These are phyloP conservation scores for Hanseniaspora taiwanica DNA, from an alignment of 805 yeast species.

Conservation along the genomic window DNA sequence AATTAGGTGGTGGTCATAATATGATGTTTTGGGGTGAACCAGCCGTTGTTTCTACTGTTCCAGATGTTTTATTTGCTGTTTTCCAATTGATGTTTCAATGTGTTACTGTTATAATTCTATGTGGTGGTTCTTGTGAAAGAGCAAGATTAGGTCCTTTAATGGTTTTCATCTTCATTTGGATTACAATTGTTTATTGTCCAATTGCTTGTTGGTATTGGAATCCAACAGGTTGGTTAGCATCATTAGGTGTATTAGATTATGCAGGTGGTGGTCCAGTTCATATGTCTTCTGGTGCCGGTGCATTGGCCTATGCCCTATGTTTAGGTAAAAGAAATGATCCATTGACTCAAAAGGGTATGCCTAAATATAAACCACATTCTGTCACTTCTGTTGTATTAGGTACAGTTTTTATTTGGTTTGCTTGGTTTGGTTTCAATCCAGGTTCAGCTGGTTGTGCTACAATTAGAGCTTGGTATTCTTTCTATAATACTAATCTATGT, in stretches of 20 bases:
- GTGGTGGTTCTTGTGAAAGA: constrained; percentile 97
- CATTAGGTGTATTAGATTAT: constrained; percentile 79
- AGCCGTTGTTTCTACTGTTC: constrained; percentile 50
- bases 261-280: constrained; percentile 99
- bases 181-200: constrained; percentile 91
- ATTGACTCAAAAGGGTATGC: constrained; percentile 51
- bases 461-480: constrained; percentile 89
- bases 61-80: constrained; percentile 79
- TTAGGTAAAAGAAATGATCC: constrained; percentile 86
- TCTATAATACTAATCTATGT: constrained; percentile 85
- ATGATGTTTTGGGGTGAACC: constrained; percentile 62
- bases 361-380: constrained; percentile 88
- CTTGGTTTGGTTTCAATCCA: constrained; percentile 99
- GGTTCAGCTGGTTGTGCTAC: constrained; percentile 93
- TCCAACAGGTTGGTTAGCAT: constrained; percentile 75
- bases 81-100: constrained; percentile 97
- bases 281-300: constrained; percentile 87
- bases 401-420: constrained; percentile 91
- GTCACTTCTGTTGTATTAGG: constrained; percentile 86
- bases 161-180: constrained; percentile 87
- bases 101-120: constrained; percentile 83
- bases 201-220: constrained; percentile 98
- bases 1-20: constrained; percentile 65
- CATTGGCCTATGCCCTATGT: constrained; percentile 81
- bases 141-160: constrained; percentile 94